Evolutionary conservation across 1,139 yeast species (phyloP).

Genomic region (Yamadazyma taylorii): DNA sequence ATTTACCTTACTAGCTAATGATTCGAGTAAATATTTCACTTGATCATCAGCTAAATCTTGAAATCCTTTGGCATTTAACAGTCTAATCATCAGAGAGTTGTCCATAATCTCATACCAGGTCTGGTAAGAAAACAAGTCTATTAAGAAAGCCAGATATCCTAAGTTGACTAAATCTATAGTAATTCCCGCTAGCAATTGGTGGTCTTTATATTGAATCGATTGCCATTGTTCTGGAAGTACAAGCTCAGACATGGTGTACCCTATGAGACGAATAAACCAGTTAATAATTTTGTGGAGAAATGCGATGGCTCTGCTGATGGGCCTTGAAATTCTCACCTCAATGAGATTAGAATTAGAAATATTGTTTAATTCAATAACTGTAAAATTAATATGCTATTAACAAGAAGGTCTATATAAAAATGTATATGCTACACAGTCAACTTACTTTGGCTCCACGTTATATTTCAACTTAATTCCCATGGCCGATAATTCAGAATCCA

Average conservation of each 20-base stretch:
- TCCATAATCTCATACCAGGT: slow-evolving; percentile 18
- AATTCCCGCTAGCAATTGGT: slow-evolving; percentile 7
- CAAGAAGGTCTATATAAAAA: not conserved
- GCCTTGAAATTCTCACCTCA: too few relatives aligned
- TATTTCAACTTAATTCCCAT: slow-evolving; percentile 96
- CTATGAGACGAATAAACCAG: not conserved
- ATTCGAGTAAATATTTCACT: slow-evolving; percentile 11
- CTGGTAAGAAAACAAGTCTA: slow-evolving; percentile 6
- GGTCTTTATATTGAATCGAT: not conserved
- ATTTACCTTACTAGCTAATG: too few relatives aligned
- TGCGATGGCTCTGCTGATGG: too few relatives aligned
- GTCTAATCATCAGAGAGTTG: slow-evolving; percentile 13
- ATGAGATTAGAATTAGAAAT: too few relatives aligned
- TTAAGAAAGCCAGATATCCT: slow-evolving; percentile 1
- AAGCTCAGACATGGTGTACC: too few relatives aligned
- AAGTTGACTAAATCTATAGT: not conserved
- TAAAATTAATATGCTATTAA: slow-evolving; percentile 9
- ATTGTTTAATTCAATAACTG: too few relatives aligned
- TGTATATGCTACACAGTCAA: not conserved
- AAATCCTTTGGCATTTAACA: slow-evolving; percentile 24
- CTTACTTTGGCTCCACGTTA: slow-evolving; percentile 63
- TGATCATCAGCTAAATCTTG: slow-evolving; percentile 21
- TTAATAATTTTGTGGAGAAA: too few relatives aligned
- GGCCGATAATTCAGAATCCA: slow-evolving; percentile 94
- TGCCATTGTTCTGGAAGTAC: slow-evolving; percentile 6